A percentile compares a stretch with the other conserved stretches of the same genome.
These are phyloP conservation scores for Penicillium olsonii DNA, from an alignment of 2,329 filamentous ascomycete species.

Conservation along the genomic window DNA sequence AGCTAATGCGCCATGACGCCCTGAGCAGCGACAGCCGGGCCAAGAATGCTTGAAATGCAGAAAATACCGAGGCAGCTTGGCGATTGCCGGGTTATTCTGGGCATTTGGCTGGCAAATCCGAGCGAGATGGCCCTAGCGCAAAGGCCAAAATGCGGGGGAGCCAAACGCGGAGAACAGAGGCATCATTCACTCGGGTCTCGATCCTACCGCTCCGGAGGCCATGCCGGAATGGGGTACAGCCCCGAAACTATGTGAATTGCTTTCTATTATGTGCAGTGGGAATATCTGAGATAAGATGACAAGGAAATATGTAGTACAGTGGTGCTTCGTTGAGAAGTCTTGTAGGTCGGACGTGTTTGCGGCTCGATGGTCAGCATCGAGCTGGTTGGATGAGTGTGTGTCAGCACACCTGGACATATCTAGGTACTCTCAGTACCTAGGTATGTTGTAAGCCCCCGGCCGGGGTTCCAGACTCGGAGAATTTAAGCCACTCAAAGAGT, in stretches of 20 bases:
- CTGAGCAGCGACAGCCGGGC: conserved; percentile 17
- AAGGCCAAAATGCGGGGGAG: conserved; percentile 28
- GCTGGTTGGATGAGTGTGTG: not conserved
- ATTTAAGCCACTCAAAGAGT: not conserved
- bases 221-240: conserved; percentile 17
- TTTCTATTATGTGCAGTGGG: not conserved
- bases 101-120: conserved; percentile 8
- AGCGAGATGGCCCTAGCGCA: conserved; percentile 5
- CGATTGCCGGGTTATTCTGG: conserved; percentile 6
- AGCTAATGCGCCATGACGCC: conserved; percentile 1
- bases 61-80: conserved; percentile 31
- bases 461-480: not conserved
- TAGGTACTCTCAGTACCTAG: too few species aligned
- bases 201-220: conserved; percentile 4
- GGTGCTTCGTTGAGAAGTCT: not conserved
- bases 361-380: not conserved
- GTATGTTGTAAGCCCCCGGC: too few species aligned
- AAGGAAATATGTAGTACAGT: not conserved
- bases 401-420: too few species aligned
- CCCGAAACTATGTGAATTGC: conserved; percentile 16
- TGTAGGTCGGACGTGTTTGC: not conserved
- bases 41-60: conserved; percentile 15
- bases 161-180: conserved; percentile 21
- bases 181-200: conserved; percentile 7
- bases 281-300: not conserved